Evolutionary conservation across 257 asterid genomes (phyloP).

Genomic region (Solanum chaucha): DNA sequence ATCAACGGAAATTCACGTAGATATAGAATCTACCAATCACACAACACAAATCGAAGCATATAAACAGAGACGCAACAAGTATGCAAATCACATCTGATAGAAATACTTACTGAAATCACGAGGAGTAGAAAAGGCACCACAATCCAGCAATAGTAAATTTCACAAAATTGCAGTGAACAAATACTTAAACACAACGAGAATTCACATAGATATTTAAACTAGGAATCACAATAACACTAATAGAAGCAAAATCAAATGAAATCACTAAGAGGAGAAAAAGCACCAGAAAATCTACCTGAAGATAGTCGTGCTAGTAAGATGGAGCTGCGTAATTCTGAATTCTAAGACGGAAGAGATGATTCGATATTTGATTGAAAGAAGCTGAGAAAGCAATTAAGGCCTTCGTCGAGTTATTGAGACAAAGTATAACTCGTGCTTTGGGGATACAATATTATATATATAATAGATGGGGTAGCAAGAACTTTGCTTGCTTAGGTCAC

Average conservation of each 20-base stretch:
- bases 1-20: not conserved
- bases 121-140: not conserved
- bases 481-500: slow-evolving; percentile 8
- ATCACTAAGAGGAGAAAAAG: not conserved
- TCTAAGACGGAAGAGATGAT: not conserved
- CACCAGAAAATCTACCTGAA: not conserved
- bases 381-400: not conserved
- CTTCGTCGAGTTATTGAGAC: not conserved
- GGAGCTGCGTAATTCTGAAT: not conserved
- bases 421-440: not conserved
- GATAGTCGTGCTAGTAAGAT: not conserved
- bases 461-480: not conserved
- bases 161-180: not conserved
- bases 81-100: not conserved
- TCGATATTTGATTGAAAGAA: not conserved
- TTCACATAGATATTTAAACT: not conserved
- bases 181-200: not conserved
- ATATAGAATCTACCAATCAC: not conserved
- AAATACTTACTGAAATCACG: not conserved
- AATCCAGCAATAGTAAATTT: not conserved
- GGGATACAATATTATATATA: not conserved
- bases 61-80: not conserved
- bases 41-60: not conserved
- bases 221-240: not conserved
- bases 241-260: not conserved